Evolutionary conservation across 2,329 filamentous ascomycete genomes (phyloP), one percentile per base, ranked within the genome.

Genomic region (Scytalidium sp.): DNA sequence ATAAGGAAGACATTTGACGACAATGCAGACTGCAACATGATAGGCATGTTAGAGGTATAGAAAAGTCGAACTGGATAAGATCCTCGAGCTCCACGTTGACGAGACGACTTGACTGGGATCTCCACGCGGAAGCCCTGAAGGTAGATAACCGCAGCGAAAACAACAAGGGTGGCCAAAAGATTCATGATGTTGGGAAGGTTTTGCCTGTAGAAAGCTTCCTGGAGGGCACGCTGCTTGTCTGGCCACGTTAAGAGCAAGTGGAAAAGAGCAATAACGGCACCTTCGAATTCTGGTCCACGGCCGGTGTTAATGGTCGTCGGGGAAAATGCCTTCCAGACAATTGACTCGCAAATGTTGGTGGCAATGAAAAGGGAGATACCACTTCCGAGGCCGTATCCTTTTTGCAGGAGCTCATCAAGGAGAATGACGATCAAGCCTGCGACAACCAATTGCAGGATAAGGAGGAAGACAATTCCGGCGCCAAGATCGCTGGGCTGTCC

Each of bases 31-130:
- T 99, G 95, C 71, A 99, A 83, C 94, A 99, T 99, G 76, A 99
- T 99, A 69, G 94, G 94, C 95, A 99, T 99, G 87, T 99, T 99
- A 72, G 92, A 97, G 69, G 94, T 99, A 80, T 99, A 99, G 85
- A 99, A 99, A 53, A 99, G 89, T 67, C 95, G 93, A 72, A 99
- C 85, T 65, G 94, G 94, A 83, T 97, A 99, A 39, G 92, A 96
- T 67, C 93, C 95, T 66, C 94, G 93, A 70, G 96, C 94, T 74
- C 94, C 94, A 81, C 94, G 92, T 83, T 99, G 94, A 76, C 94
- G 92, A 64, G 91, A 93, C 53, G 92, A 97, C 86, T 99, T 99
- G 82, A 99, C 94, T 56, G 95, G 95, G 69, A 99, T 99, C 79
- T 99, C 94, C 68, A 99, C 94, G 61, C 94, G 94, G 90, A 99